Evolutionary conservation across 257 asterid genomes (phyloP).

Genomic region (Linderniella brevidens): DNA sequence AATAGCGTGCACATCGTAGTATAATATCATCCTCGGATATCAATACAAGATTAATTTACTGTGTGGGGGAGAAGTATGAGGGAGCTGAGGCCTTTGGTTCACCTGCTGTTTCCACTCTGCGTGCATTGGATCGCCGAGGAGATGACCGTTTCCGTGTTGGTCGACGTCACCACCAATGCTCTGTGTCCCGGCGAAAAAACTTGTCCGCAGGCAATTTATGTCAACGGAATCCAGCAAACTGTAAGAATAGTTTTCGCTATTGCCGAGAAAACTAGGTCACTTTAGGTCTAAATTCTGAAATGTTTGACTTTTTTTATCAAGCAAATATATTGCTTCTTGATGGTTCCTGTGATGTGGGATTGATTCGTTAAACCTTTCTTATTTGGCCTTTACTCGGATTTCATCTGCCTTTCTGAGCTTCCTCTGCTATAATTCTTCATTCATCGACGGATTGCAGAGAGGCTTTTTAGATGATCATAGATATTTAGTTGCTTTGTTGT

Average conservation of each 20-base stretch:
- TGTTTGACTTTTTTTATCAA: background rate
- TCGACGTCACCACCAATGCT: conserved; percentile 76
- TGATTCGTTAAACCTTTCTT: no score
- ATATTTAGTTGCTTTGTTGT: no score
- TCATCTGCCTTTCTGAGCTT: no score
- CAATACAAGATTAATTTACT: background rate
- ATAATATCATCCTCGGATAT: no score
- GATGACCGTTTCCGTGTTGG: conserved; percentile 76
- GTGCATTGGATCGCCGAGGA: conserved; percentile 87
- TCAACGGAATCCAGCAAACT: conserved; percentile 84
- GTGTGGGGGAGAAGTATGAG: conserved; percentile 12
- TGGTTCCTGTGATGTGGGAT: no score
- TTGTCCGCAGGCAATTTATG: conserved; percentile 66
- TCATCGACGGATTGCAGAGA: no score
- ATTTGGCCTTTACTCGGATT: no score
- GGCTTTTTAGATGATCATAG: no score
- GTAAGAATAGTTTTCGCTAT: conserved; percentile 20
- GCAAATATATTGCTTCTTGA: no score
- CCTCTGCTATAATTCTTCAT: no score
- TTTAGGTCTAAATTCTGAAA: background rate
- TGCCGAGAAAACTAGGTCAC: background rate
- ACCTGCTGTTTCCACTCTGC: conserved; percentile 54
- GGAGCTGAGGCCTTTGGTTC: conserved; percentile 40
- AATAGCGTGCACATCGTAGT: no score
- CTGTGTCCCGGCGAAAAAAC: conserved; percentile 52